phyloP scores from a whole-genome alignment of 2,329 filamentous ascomycete genomes.

The Cladorrhinum sp. region DNA sequence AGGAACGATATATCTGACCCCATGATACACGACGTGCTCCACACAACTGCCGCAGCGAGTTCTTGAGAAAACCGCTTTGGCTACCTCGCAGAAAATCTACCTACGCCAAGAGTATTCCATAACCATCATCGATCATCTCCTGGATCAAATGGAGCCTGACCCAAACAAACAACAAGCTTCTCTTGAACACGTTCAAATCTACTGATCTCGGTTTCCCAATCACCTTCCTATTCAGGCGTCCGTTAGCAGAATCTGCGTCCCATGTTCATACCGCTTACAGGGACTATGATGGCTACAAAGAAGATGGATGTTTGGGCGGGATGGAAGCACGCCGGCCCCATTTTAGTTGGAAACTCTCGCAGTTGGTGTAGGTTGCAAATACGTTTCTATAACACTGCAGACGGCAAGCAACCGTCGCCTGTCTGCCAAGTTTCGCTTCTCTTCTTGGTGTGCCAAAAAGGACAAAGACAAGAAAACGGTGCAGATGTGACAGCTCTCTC shows the following conservation, averaged over 20 bases:
- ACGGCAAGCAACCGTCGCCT: not conserved
- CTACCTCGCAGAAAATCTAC: constrained; percentile 1
- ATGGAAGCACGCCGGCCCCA: not conserved
- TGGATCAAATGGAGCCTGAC: constrained; percentile 6
- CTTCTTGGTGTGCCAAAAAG: not conserved
- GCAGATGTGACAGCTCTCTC: not conserved
- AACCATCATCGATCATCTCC: not conserved
- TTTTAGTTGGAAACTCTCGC: not conserved
- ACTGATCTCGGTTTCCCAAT: constrained; percentile 1
- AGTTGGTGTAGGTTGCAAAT: constrained; percentile 3
- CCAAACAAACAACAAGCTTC: not conserved
- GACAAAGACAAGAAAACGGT: not conserved
- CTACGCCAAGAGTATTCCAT: constrained; percentile 9
- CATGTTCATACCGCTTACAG: not conserved
- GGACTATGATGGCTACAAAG: not conserved
- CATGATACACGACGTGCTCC: constrained; percentile 2
- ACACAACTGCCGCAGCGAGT: not conserved
- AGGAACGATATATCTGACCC: not conserved
- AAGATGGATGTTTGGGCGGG: not conserved
- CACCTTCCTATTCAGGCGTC: constrained; percentile 11
- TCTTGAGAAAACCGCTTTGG: not conserved
- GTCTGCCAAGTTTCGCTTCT: not conserved
- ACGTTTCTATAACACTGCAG: not conserved
- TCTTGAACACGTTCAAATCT: not conserved
- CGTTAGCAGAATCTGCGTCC: not conserved